Base-by-base conservation (phyloP, 1,284 basidiomycete genomes). In the Neotropicomus parvogracilis region DNA sequence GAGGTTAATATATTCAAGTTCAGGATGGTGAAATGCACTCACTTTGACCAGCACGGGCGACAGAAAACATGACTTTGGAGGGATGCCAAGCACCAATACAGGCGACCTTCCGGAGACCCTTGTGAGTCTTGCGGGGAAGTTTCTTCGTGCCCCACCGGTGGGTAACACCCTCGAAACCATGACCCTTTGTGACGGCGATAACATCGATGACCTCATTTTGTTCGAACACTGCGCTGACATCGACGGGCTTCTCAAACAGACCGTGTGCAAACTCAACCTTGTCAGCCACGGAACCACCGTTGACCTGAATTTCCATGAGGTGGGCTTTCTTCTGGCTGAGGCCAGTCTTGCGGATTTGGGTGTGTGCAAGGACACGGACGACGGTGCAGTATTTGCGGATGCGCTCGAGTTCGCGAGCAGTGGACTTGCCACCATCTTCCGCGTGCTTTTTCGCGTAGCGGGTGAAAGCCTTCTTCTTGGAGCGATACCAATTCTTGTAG, bases 401-500 rank as follows among this genome's bases (percentile, higher is more conserved):
- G 64, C 97, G 93, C 82, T 99, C 95, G 65, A 99, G 88, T 75
- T 99, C 97, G 67, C 95, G 92, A 57, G 85, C 78, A 66, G 93
- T 83, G 48, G 91, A 91, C 73, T 94, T 92, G 69, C 93, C 93
- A 66, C 83, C 83, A 69, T 93, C 90, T 75, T 98, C 95, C 49
- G 95, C 90, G 74, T 97, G 90, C 81, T 97, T 98, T 88, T 97
- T 97, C 71, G 95, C 95, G 76, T 98, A 95, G 59, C 87, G 87
- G 66, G 95, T 98, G 84, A 98, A 98, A 40, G 95, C 95, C 87
- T 99, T 99, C 86, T 98, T 99, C 91, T 99, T 99, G 54, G 92
- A 95, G 65, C 92, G 88, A 83, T 99, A 99, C 97, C 97, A 99
- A 86, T 98, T 99, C 85, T 95, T 97, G 90, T 98, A 97, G 89